Base-by-base conservation (phyloP, 352 stramenopile species). In the Phytophthora syringae region DNA sequence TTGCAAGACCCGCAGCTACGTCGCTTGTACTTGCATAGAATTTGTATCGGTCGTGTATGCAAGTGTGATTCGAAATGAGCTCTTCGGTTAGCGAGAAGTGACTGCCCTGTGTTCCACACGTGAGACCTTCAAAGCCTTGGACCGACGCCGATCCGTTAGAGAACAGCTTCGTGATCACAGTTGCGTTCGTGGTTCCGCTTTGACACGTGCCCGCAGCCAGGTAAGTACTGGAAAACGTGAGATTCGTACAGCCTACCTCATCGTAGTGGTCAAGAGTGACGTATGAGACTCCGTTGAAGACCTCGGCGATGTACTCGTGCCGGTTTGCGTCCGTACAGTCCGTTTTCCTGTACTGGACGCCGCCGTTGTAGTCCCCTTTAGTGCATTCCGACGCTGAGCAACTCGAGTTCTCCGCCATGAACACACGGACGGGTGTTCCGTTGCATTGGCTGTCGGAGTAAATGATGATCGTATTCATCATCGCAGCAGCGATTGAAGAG, bases 251-350 rank as follows among this genome's bases (percentile, higher is more conserved):
- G 0, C 34, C 50, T 13, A 51, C 34, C 5, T 24, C 13, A 6
- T 7, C n/a, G 16, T 49, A 68, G 16, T 52, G 32, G 24, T 63
- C 60, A 10, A 63, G 44, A 5, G 52, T 68, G 24, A 68, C 60
- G 27, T 52, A 68, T 2, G 52, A 63, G n/a, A 68, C 52, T 27
- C 52, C 52, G 27, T 68, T 68, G 52, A 68, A 68, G 28, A 63
- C 45, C 2, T 68, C 27, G 1, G 60, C 52, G 21, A 68, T 24
- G 25, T 58, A 68, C 42, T 63, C 25, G 21, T 68, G 60, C 4
- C 60, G 60, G 44, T 62, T 32, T 24, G 43, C 32, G 21, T 62
- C 30, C 9, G 63, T 18, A 24, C 52, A 68, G 0, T 18, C 20
- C 3, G 44, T 54, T 16, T 52, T 62, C 3, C 60, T 52, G 20